Percentiles rank a stretch among this genome's conserved stretches.
Evolutionary conservation across 352 stramenopile species (phyloP).

Genomic region (Phytophthora sojae): DNA sequence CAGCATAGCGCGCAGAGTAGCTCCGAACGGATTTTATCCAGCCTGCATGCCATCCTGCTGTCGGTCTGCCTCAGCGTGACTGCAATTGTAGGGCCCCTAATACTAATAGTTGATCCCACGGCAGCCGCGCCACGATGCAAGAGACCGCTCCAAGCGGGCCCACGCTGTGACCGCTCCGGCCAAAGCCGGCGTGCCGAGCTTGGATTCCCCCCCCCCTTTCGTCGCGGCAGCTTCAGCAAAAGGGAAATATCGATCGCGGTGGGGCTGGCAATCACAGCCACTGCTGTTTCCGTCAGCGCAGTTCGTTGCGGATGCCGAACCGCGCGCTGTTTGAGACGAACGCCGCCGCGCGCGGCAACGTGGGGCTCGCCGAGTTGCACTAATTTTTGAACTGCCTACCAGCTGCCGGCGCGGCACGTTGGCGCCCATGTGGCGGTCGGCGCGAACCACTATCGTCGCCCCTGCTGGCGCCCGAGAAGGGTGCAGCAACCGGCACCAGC

Average conservation of each 20-base stretch:
- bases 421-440: slow-evolving; percentile 7
- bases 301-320: neutral
- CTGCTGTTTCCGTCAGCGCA: neutral
- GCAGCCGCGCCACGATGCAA: slow-evolving; percentile 14
- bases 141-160: slow-evolving; percentile 3
- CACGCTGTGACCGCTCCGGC: neutral
- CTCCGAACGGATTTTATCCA: slow-evolving; percentile 1
- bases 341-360: neutral
- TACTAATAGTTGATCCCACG: slow-evolving; percentile 11
- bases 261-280: too few species aligned
- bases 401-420: slow-evolving; percentile 21
- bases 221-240: too few species aligned
- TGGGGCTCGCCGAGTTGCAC: neutral
- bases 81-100: neutral
- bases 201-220: neutral
- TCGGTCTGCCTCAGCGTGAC: slow-evolving; percentile 1
- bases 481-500: slow-evolving; percentile 26
- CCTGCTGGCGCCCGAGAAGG: slow-evolving; percentile 32
- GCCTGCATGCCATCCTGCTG: slow-evolving; percentile 1
- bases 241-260: too few species aligned
- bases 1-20: slow-evolving; percentile 15
- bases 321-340: slow-evolving; percentile 1
- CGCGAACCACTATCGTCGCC: slow-evolving; percentile 22
- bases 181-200: neutral
- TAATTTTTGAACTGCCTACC: slow-evolving; percentile 33